phyloP scores from a whole-genome alignment of 305 asterid species.

The Solanum hybrid region DNA sequence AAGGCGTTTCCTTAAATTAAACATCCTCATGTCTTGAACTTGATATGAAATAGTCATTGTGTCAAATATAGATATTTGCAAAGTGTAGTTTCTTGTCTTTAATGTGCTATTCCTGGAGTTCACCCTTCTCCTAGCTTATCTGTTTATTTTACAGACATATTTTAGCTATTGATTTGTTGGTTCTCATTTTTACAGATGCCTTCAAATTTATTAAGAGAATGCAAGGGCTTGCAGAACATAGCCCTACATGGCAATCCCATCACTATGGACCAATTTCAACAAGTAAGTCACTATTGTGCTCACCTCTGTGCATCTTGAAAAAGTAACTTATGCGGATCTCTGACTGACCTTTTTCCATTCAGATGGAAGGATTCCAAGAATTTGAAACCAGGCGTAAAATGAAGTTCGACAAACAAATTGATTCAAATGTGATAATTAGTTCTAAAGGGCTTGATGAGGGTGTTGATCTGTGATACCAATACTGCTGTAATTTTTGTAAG shows the following conservation, averaged over 20 bases:
- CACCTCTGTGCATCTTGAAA: neutral
- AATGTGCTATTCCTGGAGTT: neutral
- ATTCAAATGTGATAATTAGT: constrained; percentile 84
- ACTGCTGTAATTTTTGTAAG: neutral
- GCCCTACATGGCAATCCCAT: constrained; percentile 91
- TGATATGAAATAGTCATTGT: neutral
- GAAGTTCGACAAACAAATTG: constrained; percentile 92
- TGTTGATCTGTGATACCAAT: constrained; percentile 53
- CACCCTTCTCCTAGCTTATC: neutral
- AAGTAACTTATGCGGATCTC: neutral
- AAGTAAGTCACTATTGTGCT: constrained; percentile 29
- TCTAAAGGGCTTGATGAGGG: constrained; percentile 84
- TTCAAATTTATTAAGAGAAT: constrained; percentile 58
- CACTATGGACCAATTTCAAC: constrained; percentile 84
- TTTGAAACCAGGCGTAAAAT: constrained; percentile 83
- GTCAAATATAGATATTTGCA: neutral
- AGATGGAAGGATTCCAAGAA: constrained; percentile 87
- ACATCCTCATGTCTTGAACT: neutral
- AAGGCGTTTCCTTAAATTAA: neutral
- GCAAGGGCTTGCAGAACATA: constrained; percentile 75
- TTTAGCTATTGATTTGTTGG: neutral
- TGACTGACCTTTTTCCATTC: constrained; percentile 5
- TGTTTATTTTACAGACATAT: neutral
- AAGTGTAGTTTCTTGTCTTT: neutral
- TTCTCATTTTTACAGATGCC: constrained; percentile 49